These are phyloP conservation scores for Hanseniaspora valbyensis DNA, from an alignment of 805 yeast species.

Conservation along the genomic window DNA sequence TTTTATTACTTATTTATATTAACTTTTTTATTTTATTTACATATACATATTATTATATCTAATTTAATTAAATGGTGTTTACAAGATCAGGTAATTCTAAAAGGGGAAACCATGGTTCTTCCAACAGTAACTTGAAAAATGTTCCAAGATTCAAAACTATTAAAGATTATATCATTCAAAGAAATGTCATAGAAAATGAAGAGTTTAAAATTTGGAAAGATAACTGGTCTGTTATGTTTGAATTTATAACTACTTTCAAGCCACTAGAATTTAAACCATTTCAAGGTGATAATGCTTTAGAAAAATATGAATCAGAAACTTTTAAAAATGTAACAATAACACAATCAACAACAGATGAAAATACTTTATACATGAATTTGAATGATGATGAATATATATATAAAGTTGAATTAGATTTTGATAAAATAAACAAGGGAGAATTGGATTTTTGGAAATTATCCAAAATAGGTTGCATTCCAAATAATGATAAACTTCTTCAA, in stretches of 20 bases:
- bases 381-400: slow-evolving; percentile 8
- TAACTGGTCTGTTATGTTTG: slow-evolving; percentile 9
- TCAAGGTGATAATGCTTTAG: neutral
- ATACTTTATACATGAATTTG: slow-evolving; percentile 1
- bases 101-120: slow-evolving; percentile 1
- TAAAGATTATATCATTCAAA: slow-evolving; percentile 10
- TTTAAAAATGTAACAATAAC: neutral
- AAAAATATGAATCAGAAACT: slow-evolving; percentile 7
- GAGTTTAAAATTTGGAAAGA: slow-evolving; percentile 14
- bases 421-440: neutral
- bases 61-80: slow-evolving; percentile 7
- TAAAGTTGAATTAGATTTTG: neutral
- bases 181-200: slow-evolving; percentile 13
- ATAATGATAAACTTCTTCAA: neutral
- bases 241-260: neutral
- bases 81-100: slow-evolving; percentile 13
- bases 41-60: no score
- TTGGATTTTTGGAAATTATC: slow-evolving; percentile 1
- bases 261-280: neutral
- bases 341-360: neutral
- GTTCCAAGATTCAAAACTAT: slow-evolving; percentile 7
- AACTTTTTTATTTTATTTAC: neutral
- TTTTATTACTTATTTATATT: neutral
- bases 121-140: slow-evolving; percentile 9
- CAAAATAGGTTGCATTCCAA: neutral